phyloP scores from a whole-genome alignment of 352 stramenopile genomes.

The Phytophthora cactorum region DNA sequence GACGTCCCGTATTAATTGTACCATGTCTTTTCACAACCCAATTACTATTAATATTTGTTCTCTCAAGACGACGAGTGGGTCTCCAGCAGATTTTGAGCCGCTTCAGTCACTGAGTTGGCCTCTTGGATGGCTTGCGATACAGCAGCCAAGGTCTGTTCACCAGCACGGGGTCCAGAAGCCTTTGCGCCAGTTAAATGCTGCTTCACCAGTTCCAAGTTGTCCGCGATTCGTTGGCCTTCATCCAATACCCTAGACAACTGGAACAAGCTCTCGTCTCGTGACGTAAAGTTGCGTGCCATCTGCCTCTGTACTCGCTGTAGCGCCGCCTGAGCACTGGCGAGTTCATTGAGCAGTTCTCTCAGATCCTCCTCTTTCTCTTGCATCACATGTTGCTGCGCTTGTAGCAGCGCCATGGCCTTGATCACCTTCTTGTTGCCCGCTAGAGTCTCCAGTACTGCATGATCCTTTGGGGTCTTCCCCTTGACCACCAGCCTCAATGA shows the following conservation, averaged over 20 bases:
- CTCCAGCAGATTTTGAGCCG: slow-evolving; percentile 37
- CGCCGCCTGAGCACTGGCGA: slow-evolving; percentile 46
- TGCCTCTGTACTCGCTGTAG: slow-evolving; percentile 45
- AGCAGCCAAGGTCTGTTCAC: slow-evolving; percentile 30
- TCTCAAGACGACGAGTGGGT: slow-evolving; percentile 30
- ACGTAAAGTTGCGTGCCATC: slow-evolving; percentile 58
- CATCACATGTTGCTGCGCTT: slow-evolving; percentile 63
- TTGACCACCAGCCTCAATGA: slow-evolving; percentile 69
- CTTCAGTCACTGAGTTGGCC: slow-evolving; percentile 24
- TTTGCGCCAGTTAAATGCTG: slow-evolving; percentile 44
- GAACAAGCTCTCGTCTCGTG: slow-evolving; percentile 56
- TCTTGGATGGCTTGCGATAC: slow-evolving; percentile 41
- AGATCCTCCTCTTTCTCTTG: slow-evolving; percentile 74
- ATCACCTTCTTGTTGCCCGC: slow-evolving; percentile 35
- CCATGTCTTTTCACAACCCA: background rate
- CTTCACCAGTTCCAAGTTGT: slow-evolving; percentile 60
- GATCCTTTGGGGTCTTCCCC: slow-evolving; percentile 60
- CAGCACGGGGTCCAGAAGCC: slow-evolving; percentile 15
- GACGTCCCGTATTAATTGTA: no score
- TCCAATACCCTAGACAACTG: slow-evolving; percentile 53
- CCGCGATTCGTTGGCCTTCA: slow-evolving; percentile 35
- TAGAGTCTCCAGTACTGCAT: slow-evolving; percentile 28
- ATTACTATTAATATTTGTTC: background rate
- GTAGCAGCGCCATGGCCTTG: slow-evolving; percentile 78
- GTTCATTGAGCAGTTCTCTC: slow-evolving; percentile 63